These are phyloP conservation scores for Suhomyces panamericanus DNA, from an alignment of 1,139 yeast genomes.

Conservation along the genomic window DNA sequence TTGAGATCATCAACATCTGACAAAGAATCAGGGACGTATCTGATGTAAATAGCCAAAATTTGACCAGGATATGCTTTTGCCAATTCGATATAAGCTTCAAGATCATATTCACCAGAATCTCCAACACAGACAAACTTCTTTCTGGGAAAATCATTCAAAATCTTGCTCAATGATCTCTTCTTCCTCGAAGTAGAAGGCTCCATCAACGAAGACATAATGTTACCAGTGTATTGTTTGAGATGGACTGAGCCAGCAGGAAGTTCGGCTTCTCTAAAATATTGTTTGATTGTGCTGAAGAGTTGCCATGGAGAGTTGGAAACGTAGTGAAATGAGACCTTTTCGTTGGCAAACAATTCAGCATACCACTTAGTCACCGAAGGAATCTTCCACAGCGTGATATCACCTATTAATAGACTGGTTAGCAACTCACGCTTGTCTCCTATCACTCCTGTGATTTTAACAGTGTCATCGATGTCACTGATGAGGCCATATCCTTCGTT, in stretches of 20 bases:
- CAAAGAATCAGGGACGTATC: constrained; percentile 73
- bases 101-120: constrained; percentile 93
- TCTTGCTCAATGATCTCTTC: constrained; percentile 57
- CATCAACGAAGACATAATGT: constrained; percentile 72
- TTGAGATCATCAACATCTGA: constrained; percentile 52
- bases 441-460: constrained; percentile 84
- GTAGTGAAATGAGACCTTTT: constrained; percentile 67
- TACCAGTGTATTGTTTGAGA: constrained; percentile 83
- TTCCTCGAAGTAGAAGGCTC: constrained; percentile 88
- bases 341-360: constrained; percentile 32
- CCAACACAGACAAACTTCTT: constrained; percentile 84
- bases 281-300: constrained; percentile 61
- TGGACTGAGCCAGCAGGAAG: constrained; percentile 81
- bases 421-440: constrained; percentile 84
- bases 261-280: constrained; percentile 54
- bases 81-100: constrained; percentile 83
- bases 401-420: constrained; percentile 70
- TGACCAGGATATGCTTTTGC: constrained; percentile 63
- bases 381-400: constrained; percentile 64
- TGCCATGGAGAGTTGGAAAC: constrained; percentile 98
- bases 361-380: constrained; percentile 79
- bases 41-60: constrained; percentile 72
- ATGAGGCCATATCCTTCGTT: constrained; percentile 68
- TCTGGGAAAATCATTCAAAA: constrained; percentile 73
- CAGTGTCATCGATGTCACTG: constrained; percentile 93